Evolutionary conservation across 1,284 basidiomycete genomes (phyloP), one percentile per base, ranked within the genome.

Genomic region (Inonotus obliquus): DNA sequence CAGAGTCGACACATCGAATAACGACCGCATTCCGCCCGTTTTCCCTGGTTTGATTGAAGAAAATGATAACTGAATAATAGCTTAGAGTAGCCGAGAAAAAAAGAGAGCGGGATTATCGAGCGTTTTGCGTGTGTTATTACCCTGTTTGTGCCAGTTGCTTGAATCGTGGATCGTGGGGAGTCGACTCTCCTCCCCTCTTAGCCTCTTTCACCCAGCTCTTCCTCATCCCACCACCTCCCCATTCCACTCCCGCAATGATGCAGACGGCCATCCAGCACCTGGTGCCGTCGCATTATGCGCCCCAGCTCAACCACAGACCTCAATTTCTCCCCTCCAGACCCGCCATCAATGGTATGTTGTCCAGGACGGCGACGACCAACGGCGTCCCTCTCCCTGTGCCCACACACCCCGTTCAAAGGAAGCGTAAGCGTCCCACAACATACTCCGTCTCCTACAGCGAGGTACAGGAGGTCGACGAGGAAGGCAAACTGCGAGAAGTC

Each of bases 401-500:
- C 63, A 87, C 89, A 54, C 85, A 86, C 61, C 76, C 82, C 51
- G 76, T 85, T 67, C 74, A 83, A 59, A 86, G 89, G 77, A 92
- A 92, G 75, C 85, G 91, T 67, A 92, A 92, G 77, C 84, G 90
- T 69, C 80, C 86, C 41, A 85, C 87, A 68, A 86, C 89, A 69
- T 88, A 82, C 73, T 87, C 85, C 35, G 86, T 91, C 73, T 87
- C 82, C 76, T 92, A 91, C 77, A 89, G 86, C 70, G 89, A 92
- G 72, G 87, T 92, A 41, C 85, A 92, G 67, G 91, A 92, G 74
- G 81, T 91, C 71, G 90, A 92, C 74, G 80, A 78, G 69, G 77
- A 86, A 56, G 90, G 91, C 66, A 78, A 80, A 66, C 78, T 90
- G 48, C 79, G 91, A 56, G 91, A 93, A 72, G 88, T 92, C 69